These are phyloP conservation scores for Dendrobium nobile DNA, from an alignment of 106 monocot genomes.

Conservation along the genomic window DNA sequence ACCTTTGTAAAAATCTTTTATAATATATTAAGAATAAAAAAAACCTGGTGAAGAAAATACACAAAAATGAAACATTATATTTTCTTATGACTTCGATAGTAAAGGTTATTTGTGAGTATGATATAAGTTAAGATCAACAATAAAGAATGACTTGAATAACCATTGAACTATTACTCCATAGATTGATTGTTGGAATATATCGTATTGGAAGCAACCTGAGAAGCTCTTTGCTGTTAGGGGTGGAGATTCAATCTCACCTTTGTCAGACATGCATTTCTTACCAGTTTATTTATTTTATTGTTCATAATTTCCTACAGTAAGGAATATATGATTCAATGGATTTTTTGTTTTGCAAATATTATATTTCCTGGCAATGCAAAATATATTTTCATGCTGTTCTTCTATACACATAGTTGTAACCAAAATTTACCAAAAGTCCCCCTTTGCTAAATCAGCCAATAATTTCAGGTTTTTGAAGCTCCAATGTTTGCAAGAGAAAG, in stretches of 20 bases:
- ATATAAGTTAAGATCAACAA: background rate
- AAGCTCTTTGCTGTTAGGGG: background rate
- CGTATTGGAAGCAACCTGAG: background rate
- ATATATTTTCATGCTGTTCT: background rate
- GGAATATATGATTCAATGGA: background rate
- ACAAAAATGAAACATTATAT: background rate
- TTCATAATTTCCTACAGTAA: background rate
- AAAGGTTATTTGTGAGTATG: background rate
- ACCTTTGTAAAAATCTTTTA: background rate
- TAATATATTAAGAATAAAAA: background rate
- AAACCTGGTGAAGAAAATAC: background rate
- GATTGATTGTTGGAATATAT: background rate
- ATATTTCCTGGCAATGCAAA: background rate
- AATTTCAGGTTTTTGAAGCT: constrained; percentile 32
- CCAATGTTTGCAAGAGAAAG: constrained; percentile 30
- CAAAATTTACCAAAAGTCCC: background rate
- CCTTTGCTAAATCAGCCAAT: constrained; percentile 9
- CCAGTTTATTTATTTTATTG: background rate
- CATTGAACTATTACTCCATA: background rate
- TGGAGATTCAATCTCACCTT: background rate
- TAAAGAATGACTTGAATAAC: background rate
- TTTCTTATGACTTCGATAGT: background rate
- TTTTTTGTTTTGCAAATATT: background rate
- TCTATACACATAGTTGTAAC: background rate
- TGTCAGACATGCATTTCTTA: background rate